phyloP scores from a whole-genome alignment of 2,329 filamentous ascomycete genomes.

The Penicillium sp. region DNA sequence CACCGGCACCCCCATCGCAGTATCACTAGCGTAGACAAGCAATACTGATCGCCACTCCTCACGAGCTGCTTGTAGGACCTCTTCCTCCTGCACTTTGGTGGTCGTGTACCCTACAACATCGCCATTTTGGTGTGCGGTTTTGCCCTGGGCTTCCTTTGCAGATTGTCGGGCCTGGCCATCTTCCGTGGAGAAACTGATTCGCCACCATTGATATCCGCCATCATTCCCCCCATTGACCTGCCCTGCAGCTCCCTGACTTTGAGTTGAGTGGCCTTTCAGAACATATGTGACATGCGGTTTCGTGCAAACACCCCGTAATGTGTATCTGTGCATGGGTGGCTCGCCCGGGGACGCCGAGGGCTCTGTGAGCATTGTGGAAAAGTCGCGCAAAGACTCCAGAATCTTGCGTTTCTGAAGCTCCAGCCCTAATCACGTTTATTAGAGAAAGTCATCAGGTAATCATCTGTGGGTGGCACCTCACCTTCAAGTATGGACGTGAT shows the following conservation, averaged over 20 bases:
- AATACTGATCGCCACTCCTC: constrained; percentile 50
- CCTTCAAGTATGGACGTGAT: constrained; percentile 41
- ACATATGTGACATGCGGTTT: constrained; percentile 54
- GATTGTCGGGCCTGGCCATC: constrained; percentile 37
- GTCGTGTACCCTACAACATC: constrained; percentile 39
- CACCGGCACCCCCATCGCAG: constrained; percentile 35
- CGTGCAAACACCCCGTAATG: constrained; percentile 54
- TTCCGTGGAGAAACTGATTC: constrained; percentile 46
- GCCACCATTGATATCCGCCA: constrained; percentile 51
- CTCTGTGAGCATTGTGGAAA: constrained; percentile 45
- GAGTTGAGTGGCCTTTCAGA: constrained; percentile 35
- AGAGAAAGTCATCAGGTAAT: too few species aligned
- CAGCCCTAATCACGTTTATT: constrained; percentile 28
- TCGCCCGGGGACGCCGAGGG: constrained; percentile 38
- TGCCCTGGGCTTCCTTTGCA: constrained; percentile 18
- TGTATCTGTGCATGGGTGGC: constrained; percentile 47
- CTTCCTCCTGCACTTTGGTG: constrained; percentile 44
- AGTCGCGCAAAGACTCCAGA: constrained; percentile 38
- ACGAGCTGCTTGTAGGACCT: constrained; percentile 51
- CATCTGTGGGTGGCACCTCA: too few species aligned
- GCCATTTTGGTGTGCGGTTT: constrained; percentile 22
- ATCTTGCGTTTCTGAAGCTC: constrained; percentile 40
- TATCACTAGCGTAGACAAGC: constrained; percentile 55
- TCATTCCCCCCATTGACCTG: constrained; percentile 26
- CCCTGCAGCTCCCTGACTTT: constrained; percentile 23